phyloP scores from a whole-genome alignment of 129 eudicot genomes.

The Centella asiatica region DNA sequence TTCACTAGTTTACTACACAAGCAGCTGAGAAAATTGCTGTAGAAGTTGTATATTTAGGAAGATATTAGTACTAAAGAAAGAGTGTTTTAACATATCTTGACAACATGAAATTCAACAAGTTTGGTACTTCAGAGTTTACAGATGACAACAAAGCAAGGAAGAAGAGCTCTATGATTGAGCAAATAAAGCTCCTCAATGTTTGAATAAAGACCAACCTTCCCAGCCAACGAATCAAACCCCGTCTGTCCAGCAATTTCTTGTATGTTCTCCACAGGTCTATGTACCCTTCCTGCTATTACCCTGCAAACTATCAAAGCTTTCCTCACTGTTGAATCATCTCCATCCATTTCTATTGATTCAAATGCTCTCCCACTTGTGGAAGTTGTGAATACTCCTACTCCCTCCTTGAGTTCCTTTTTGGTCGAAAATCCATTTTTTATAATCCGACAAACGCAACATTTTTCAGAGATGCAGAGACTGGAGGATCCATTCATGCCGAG shows the following conservation, averaged over 20 bases:
- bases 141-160: constrained; percentile 91
- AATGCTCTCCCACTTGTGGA: constrained; percentile 78
- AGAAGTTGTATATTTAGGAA: too few species aligned
- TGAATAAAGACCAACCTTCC: constrained; percentile 81
- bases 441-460: constrained; percentile 69
- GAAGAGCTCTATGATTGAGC: constrained; percentile 72
- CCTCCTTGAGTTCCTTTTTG: constrained; percentile 45
- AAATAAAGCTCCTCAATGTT: constrained; percentile 81
- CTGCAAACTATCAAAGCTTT: constrained; percentile 83
- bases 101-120: not conserved
- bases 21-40: too few species aligned
- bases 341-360: constrained; percentile 38
- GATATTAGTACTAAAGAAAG: too few species aligned
- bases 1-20: too few species aligned
- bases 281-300: constrained; percentile 91
- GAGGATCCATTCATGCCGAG: constrained; percentile 61
- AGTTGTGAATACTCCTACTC: constrained; percentile 79
- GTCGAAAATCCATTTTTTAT: constrained; percentile 63
- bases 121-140: constrained; percentile 49
- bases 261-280: constrained; percentile 67
- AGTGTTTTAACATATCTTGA: not conserved
- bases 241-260: constrained; percentile 64
- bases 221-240: constrained; percentile 92
- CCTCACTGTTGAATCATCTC: constrained; percentile 32
- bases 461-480: constrained; percentile 58